Base-by-base conservation (phyloP, 176 grass and related monocot species). In the Aegilops bicornis region DNA sequence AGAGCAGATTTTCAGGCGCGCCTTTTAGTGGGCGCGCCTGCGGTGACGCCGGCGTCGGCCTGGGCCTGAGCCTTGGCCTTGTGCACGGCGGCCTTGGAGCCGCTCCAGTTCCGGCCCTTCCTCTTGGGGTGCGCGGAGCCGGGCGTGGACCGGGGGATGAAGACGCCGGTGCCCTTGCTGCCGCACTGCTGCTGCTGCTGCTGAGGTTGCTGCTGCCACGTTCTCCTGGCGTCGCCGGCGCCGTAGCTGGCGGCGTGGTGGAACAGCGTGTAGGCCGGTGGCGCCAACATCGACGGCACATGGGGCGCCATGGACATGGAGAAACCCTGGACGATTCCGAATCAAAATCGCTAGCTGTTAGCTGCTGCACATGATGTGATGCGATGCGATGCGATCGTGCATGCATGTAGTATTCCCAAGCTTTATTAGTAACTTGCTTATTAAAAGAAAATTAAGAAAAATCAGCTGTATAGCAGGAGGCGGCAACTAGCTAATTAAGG, bases 161-260 rank as follows among this genome's bases (percentile, higher is more conserved):
- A 92, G 16, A 92, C 91, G 23, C 91, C 91, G 48, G 91, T 92
- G 79, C 91, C 91, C 87, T 90, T 92, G 87, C 87, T 87, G 43
- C 84, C 80, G 80, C 76, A 69, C 54, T 77, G 87, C 65, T 69
- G 86, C 15, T 47, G 64, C 32, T 83, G 81, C 36, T 59, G 80
- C 4, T 47, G 39, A 2, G 15, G 86, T 54, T 69, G 86, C 48
- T 52, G 50, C 59, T 61, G 68, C 9, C 64, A 17, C 16, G 63
- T 33, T 8, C 31, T 59, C 83, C 17, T 10, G 78, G 17, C 66
- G 77, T 10, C 31, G 76, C 35, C 2, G 22, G 8, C 7, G 65
- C 19, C 17, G 77, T 74, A 91, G 89, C 80, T 91, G 86, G 86
- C 71, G 82, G 78, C 86, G 78, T 86, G 86, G 64, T 88, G 90